Percentiles rank a stretch among this genome's conserved stretches.
Conservation (phyloP, 129 eudicot species). For the Rutidosis leptorrhynchoides region DNA sequence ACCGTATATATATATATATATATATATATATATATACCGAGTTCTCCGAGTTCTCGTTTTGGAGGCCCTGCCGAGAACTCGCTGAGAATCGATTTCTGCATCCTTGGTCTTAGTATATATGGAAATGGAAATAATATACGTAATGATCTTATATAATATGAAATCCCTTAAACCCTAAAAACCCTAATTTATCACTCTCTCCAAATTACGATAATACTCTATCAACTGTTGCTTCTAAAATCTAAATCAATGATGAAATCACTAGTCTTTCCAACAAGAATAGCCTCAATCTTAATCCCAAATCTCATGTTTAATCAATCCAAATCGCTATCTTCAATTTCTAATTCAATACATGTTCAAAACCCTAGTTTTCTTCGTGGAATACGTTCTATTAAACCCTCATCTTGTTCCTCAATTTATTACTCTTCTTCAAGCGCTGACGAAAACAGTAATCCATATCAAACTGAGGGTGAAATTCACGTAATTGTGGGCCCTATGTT, state of each 20-base stretch:
- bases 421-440: slow-evolving; percentile 7
- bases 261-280: slow-evolving; percentile 39
- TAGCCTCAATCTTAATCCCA: slow-evolving; percentile 37
- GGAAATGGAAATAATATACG: too few relatives aligned
- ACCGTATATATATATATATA: too few relatives aligned
- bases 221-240: neutral
- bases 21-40: too few relatives aligned
- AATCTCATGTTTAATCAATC: slow-evolving; percentile 31
- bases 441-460: slow-evolving; percentile 18
- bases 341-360: slow-evolving; percentile 20
- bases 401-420: slow-evolving; percentile 12
- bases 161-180: neutral
- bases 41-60: too few relatives aligned
- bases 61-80: too few relatives aligned
- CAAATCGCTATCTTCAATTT: slow-evolving; percentile 23
- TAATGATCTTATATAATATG: too few relatives aligned
- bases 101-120: too few relatives aligned
- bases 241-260: slow-evolving; percentile 50
- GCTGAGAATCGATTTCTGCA: too few relatives aligned
- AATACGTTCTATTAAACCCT: slow-evolving; percentile 13
- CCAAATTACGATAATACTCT: neutral
- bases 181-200: neutral
- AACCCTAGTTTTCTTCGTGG: slow-evolving; percentile 29
- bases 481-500: slow-evolving; percentile 94
- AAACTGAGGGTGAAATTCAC: slow-evolving; percentile 58